Conservation (phyloP, 805 yeast genomes). For the Candida railenensis region DNA sequence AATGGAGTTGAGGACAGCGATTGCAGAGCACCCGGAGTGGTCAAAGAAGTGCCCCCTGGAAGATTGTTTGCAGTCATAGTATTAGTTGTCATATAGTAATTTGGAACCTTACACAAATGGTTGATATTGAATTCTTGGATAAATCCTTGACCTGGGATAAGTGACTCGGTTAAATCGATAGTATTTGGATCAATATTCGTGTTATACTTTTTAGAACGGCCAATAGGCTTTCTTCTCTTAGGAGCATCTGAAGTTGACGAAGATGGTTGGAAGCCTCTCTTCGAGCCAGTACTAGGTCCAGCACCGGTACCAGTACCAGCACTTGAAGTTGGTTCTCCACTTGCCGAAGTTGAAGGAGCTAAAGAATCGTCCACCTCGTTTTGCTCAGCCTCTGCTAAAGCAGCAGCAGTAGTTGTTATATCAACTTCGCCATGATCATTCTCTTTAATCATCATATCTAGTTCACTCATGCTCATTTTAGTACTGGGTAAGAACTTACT, state of each 20-base stretch:
- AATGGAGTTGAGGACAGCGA: conserved; percentile 5
- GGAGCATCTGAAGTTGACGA: background rate
- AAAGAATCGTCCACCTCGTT: background rate
- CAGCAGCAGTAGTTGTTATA: conserved; percentile 6
- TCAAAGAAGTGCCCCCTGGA: background rate
- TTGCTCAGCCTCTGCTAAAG: conserved; percentile 8
- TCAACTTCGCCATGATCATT: conserved; percentile 27
- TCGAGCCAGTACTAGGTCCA: conserved; percentile 1
- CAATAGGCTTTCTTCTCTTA: conserved; percentile 24
- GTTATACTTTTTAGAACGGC: conserved; percentile 29
- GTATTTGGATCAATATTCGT: conserved; percentile 37
- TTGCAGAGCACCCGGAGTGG: conserved; percentile 1
- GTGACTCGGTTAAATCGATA: conserved; percentile 37
- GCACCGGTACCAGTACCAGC: conserved; percentile 1
- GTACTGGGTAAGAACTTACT: conserved; percentile 24
- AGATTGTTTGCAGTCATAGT: background rate
- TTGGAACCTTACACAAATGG: conserved; percentile 42
- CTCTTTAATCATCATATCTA: conserved; percentile 31
- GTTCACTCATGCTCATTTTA: conserved; percentile 30
- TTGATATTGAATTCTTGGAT: conserved; percentile 42
- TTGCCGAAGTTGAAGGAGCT: conserved; percentile 5
- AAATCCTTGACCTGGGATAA: conserved; percentile 44
- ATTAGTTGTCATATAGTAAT: conserved; percentile 35
- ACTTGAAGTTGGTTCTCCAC: background rate
- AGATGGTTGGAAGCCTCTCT: conserved; percentile 8